A percentile compares a stretch with the other conserved stretches of the same genome.
These are phyloP conservation scores for Crucibulum laeve DNA, from an alignment of 768 basidiomycete species.

Conservation along the genomic window DNA sequence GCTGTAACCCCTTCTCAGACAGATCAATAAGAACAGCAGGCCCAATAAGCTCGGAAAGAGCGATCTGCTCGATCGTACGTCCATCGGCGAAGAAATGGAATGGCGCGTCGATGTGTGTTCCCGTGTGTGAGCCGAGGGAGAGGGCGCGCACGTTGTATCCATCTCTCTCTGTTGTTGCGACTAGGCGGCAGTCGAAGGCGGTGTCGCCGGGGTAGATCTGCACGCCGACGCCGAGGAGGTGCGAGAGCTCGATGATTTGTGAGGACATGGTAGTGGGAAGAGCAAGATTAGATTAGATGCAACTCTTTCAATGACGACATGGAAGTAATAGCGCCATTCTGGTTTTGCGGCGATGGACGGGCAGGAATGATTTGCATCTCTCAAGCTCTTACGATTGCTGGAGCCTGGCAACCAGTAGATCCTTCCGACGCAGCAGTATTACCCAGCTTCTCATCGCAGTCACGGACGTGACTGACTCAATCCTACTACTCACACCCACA, in stretches of 20 bases:
- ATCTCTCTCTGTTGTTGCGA: conserved; percentile 35
- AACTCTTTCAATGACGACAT: no score
- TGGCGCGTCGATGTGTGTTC: conserved; percentile 79
- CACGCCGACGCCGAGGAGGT: conserved; percentile 37
- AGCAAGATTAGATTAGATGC: no score
- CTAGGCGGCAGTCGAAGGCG: conserved; percentile 31
- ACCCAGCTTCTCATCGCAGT: no score
- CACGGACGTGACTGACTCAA: no score
- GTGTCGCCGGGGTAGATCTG: conserved; percentile 59
- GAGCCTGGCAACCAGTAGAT: no score
- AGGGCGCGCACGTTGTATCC: conserved; percentile 50
- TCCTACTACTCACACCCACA: no score
- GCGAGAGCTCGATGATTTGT: conserved; percentile 57
- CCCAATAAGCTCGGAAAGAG: conserved; percentile 46
- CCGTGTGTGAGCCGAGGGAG: conserved; percentile 64
- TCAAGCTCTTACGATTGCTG: no score
- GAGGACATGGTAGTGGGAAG: no score
- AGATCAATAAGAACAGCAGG: conserved; percentile 56
- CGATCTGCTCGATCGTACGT: conserved; percentile 52
- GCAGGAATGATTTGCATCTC: no score
- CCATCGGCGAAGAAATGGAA: conserved; percentile 64
- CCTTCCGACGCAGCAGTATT: no score
- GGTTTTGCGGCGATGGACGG: no score
- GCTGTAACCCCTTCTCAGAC: conserved; percentile 18
- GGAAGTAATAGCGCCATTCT: no score